Conservation (phyloP, 306 rosid genomes). For the Vigna hirtella region DNA sequence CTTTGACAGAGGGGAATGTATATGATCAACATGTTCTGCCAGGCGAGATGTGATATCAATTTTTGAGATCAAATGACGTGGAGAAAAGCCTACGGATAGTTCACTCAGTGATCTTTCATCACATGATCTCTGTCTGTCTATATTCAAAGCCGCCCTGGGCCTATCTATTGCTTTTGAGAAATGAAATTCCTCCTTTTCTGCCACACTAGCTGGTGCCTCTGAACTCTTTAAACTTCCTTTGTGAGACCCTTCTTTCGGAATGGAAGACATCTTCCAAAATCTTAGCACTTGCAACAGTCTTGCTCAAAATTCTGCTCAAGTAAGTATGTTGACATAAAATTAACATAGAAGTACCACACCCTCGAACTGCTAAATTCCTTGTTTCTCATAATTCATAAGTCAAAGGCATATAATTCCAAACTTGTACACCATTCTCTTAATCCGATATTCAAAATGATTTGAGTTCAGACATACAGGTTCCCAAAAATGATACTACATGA, state of each 20-base stretch:
- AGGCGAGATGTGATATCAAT: constrained; percentile 52
- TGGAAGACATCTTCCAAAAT: constrained; percentile 46
- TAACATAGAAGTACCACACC: neutral
- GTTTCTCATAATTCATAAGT: constrained; percentile 3
- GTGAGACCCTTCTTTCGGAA: constrained; percentile 47
- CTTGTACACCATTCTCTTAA: neutral
- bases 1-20: constrained; percentile 56
- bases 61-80: constrained; percentile 48
- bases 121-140: constrained; percentile 76
- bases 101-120: constrained; percentile 75
- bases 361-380: neutral
- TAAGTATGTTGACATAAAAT: constrained; percentile 17
- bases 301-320: constrained; percentile 56
- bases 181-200: constrained; percentile 61
- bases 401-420: constrained; percentile 18
- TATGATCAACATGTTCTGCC: constrained; percentile 52
- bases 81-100: constrained; percentile 61
- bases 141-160: constrained; percentile 68
- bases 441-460: constrained; percentile 1
- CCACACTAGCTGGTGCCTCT: constrained; percentile 41
- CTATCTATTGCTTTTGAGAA: constrained; percentile 65
- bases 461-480: constrained; percentile 1
- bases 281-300: constrained; percentile 32
- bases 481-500: neutral
- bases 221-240: constrained; percentile 52